These are phyloP conservation scores for Trichoderma breve DNA, from an alignment of 2,329 filamentous ascomycete genomes.

Conservation along the genomic window DNA sequence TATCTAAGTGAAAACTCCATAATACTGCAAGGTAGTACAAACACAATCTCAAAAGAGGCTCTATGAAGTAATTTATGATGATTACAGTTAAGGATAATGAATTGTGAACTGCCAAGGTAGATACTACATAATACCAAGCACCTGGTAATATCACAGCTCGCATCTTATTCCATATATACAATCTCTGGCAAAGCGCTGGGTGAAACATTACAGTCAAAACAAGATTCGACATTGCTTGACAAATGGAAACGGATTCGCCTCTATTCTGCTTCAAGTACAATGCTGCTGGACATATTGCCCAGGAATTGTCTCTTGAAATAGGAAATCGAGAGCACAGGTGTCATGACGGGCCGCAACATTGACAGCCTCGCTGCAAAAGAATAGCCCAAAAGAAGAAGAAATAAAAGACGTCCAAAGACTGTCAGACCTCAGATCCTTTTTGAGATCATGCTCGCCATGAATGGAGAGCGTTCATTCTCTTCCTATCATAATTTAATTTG, in stretches of 20 bases:
- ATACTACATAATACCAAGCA: not conserved
- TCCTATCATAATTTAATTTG: constrained; percentile 61
- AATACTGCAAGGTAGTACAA: not conserved
- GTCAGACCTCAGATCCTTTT: constrained; percentile 60
- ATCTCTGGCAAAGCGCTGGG: not conserved
- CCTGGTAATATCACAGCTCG: not conserved
- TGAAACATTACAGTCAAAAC: not conserved
- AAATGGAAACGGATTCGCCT: not conserved
- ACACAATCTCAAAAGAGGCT: not conserved
- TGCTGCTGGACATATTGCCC: too few relatives aligned
- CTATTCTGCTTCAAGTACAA: not conserved
- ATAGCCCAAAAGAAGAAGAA: not conserved
- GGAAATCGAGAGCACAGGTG: not conserved
- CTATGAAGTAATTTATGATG: not conserved
- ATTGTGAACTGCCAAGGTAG: not conserved
- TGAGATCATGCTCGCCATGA: constrained; percentile 59
- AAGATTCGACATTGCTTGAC: not conserved
- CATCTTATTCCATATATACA: not conserved
- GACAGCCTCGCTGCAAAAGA: not conserved
- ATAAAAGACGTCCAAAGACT: not conserved
- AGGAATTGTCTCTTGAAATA: not conserved
- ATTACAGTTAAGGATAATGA: not conserved
- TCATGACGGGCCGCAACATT: not conserved
- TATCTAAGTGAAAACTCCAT: not conserved
- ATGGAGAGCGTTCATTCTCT: constrained; percentile 61